Evolutionary conservation across 805 yeast species (phyloP), one percentile per base, ranked within the genome.

Genomic region (Ogataea glucozyma): DNA sequence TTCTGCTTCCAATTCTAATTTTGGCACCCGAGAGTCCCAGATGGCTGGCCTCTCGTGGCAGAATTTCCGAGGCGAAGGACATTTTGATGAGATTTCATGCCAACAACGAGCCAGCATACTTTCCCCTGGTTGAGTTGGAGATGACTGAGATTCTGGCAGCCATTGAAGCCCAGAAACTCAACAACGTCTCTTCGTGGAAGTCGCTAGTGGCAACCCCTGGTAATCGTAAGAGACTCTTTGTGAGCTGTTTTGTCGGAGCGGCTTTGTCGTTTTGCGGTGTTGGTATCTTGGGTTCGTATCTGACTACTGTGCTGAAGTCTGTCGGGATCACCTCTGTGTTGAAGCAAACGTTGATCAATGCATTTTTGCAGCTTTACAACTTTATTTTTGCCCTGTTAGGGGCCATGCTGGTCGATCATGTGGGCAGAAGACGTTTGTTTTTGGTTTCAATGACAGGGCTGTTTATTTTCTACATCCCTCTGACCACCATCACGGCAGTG

Each of bases 311-410:
- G 13, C 66, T 78, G 49, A 54, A 60, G 44, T 68, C 78, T 12
- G 75, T 78, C 56, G 83, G 83, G 43, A 71, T 77, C 53, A 75
- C 76, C 38, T 65, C 64, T 8, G 61, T 70, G 16, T 58, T 58
- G 26, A 58, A 61, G 38, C 77, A 78, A 57, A 67, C 76, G 40
- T 58, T 70, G 44, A 73, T 76, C 56, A 78, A 77, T 56, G 79
- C 75, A 38, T 67, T 71, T 41, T 64, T 77, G 44, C 72, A 68
- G 70, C 60, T 71, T 43, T 75, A 64, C 56, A 73, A 75, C 60
- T 70, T 70, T 47, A 55, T 62, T 32, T 51, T 60, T 43, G 59
- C 69, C 6, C 43, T 61, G 22, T 37, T 54, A 5, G 58, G 62
- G 44, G 61, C 65, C 26, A 45, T 61, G 42, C 48, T 58, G 33